Percentiles rank a stretch among this genome's conserved stretches.
Conservation (phyloP, 345 rosid species). For the Garcia nutans region DNA sequence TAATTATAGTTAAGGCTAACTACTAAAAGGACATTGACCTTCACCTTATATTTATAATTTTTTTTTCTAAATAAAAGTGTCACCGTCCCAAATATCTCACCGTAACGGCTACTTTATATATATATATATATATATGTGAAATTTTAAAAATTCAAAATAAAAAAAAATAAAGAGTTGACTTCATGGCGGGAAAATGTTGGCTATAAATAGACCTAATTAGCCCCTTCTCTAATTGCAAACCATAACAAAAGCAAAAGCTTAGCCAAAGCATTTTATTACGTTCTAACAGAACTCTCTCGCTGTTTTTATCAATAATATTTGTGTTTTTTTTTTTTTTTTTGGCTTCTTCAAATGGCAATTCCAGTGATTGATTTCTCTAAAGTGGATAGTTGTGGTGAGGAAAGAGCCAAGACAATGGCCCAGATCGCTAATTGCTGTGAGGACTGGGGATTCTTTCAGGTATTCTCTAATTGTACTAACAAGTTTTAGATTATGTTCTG, state of each 20-base stretch:
- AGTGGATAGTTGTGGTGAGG: constrained; percentile 53
- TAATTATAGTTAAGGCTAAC: background rate
- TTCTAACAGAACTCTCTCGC: background rate
- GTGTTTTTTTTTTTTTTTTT: constrained; percentile 5
- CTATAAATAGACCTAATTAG: constrained; percentile 34
- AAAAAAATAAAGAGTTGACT: constrained; percentile 11
- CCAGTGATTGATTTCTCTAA: constrained; percentile 89
- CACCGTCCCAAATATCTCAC: constrained; percentile 33
- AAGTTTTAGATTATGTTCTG: background rate
- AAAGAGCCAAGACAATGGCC: constrained; percentile 59
- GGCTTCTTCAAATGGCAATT: constrained; percentile 54
- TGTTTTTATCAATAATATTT: background rate
- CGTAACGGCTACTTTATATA: constrained; percentile 17
- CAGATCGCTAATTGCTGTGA: constrained; percentile 72
- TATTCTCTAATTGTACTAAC: background rate
- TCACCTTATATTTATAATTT: background rate
- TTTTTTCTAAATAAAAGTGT: background rate
- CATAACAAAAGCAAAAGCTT: background rate
- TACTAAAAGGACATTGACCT: constrained; percentile 28
- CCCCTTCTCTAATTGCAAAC: background rate
- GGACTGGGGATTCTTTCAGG: constrained; percentile 98
- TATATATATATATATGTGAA: too few species aligned
- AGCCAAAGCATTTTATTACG: background rate
- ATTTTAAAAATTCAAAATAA: background rate
- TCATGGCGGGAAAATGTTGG: constrained; percentile 23